phyloP scores from a whole-genome alignment of 306 rosid genomes.

The Sophora flavescens region DNA sequence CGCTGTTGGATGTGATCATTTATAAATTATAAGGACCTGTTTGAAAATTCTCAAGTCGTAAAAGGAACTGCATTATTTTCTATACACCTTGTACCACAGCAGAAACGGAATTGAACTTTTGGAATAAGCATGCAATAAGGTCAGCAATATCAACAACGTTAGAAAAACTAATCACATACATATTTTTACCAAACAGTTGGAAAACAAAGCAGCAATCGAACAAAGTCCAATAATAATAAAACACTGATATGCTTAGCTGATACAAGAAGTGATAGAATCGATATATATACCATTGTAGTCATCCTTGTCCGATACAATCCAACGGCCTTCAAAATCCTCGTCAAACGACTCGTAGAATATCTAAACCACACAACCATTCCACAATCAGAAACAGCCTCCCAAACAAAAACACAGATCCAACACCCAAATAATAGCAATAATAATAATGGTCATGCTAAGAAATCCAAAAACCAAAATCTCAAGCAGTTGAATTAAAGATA shows the following conservation, averaged over 20 bases:
- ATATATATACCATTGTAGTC: constrained; percentile 66
- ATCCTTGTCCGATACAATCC: constrained; percentile 79
- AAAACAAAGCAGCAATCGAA: not conserved
- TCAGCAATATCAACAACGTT: not conserved
- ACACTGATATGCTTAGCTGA: not conserved
- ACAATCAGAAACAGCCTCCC: not conserved
- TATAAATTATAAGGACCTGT: not conserved
- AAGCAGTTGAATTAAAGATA: too few species aligned
- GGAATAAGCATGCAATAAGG: not conserved
- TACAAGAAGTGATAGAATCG: not conserved
- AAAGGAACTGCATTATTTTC: not conserved
- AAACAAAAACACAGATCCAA: constrained; percentile 8
- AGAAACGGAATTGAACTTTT: not conserved
- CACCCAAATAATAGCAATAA: not conserved
- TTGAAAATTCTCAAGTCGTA: not conserved
- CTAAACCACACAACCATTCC: constrained; percentile 47
- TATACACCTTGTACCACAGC: not conserved
- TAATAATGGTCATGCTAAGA: not conserved
- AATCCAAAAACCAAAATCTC: too few species aligned
- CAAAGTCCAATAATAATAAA: not conserved
- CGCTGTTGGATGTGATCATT: not conserved
- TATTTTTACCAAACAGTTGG: not conserved
- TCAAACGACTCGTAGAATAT: constrained; percentile 89
- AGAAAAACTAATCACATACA: too few species aligned
- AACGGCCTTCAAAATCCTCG: constrained; percentile 74